Base-by-base conservation (phyloP, 2,329 filamentous ascomycete genomes). In the Nemania diffusa region DNA sequence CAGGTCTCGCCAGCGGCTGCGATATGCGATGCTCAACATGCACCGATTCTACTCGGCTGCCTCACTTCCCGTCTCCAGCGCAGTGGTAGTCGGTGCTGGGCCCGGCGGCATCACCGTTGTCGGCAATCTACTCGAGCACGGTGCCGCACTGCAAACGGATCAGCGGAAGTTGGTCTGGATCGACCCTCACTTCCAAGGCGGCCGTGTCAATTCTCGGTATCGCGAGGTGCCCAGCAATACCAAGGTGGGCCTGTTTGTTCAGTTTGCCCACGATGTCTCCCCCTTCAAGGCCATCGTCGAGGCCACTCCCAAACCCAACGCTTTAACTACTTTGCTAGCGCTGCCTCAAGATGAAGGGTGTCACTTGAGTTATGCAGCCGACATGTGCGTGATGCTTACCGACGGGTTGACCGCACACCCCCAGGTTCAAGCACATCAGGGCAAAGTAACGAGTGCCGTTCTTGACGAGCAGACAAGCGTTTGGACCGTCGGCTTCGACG, bases 171-270 rank as follows among this genome's bases (percentile, higher is more conserved):
- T 90, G 56, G 76, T 87, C 58, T 90, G 88, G 88, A 80, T 89
- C 46, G 88, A 90, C 73, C 82, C 86, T 37, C 73, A 76, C 2
- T 89, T 90, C 72, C 78, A 84, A 26, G 87, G 79, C 29, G 86
- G 86, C 4, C 79, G 85, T 48, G 79, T 88, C 34, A 80, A 84
- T 70, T 79, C 81, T 65, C 81, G 81, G 73, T 90, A 90, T 73
- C 82, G 87, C 55, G 87, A 89, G 73, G 88, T 90, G 22, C 88
- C 88, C 9, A 80, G 78, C 72, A 90, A 90, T 74, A 90, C 88
- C 64, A 90, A 87, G 73, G 87, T 87, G 48, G 82, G 83, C 51
- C 80, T 88, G 24, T 90, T 90, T 74, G 78, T 87, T 65, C 80
- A 85, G 29, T 90, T 85, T 75, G 86, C 86, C 20, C 81, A 84